Conservation (phyloP, 139 green algal genomes). For the Desmodesmus armatus region DNA sequence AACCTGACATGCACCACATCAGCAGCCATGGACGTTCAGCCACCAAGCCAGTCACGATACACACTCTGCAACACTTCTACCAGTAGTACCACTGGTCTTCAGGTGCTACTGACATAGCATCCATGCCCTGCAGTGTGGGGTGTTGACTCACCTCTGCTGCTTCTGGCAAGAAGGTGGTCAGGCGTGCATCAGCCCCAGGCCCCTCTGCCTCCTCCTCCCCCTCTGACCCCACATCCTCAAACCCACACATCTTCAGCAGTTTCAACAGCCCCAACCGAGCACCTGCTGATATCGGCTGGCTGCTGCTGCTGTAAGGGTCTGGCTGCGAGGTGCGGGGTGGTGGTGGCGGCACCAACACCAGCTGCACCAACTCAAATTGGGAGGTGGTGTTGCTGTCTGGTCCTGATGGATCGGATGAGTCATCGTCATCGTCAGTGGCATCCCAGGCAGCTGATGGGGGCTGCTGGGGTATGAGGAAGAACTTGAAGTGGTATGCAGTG, state of each 20-base stretch:
- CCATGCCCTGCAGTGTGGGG: background rate
- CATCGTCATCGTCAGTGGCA: background rate
- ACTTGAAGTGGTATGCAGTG: constrained; percentile 17
- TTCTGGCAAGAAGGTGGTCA: constrained; percentile 38
- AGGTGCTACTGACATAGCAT: too few relatives aligned
- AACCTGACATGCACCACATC: too few relatives aligned
- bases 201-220: background rate
- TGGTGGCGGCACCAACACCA: background rate
- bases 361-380: background rate
- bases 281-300: background rate
- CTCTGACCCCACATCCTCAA: background rate
- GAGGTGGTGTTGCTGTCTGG: background rate
- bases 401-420: background rate
- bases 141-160: constrained; percentile 34
- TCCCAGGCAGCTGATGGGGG: background rate
- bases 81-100: too few relatives aligned
- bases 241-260: constrained; percentile 36
- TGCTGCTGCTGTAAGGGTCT: constrained; percentile 3
- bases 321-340: constrained; percentile 16
- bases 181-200: background rate
- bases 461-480: constrained; percentile 22
- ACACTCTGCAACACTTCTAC: too few relatives aligned
- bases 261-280: background rate
- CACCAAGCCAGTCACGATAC: too few relatives aligned
- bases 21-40: too few relatives aligned